Percentiles rank a stretch among this genome's conserved stretches.
Evolutionary conservation across 805 yeast species (phyloP).

Genomic region (Teunomyces pallodes): DNA sequence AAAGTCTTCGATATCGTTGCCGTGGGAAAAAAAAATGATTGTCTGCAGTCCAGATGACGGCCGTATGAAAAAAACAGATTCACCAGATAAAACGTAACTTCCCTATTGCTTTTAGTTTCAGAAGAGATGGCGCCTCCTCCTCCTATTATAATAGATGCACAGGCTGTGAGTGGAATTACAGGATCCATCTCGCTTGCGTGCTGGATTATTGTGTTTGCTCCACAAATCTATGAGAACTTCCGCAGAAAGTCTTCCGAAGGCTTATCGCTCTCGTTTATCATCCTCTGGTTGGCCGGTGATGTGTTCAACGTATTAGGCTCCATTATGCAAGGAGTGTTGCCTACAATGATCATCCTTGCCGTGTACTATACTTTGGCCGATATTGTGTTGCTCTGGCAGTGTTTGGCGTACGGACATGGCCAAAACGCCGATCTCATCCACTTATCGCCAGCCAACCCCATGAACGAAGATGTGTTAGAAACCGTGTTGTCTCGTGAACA

Average conservation of each 20-base stretch:
- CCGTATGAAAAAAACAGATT: neutral
- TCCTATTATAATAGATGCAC: conserved; percentile 63
- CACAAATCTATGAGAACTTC: conserved; percentile 92
- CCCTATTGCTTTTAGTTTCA: conserved; percentile 3
- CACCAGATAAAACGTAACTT: neutral
- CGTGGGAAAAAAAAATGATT: neutral
- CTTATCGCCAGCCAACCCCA: conserved; percentile 85
- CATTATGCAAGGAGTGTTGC: conserved; percentile 81
- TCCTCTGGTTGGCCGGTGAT: conserved; percentile 92
- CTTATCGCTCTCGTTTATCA: conserved; percentile 77
- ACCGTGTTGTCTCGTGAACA: conserved; percentile 50
- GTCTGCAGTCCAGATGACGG: neutral
- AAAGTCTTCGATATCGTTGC: neutral
- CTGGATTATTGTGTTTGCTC: conserved; percentile 97
- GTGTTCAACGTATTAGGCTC: conserved; percentile 92
- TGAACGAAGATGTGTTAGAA: conserved; percentile 66
- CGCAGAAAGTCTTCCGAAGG: conserved; percentile 86
- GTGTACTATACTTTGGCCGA: conserved; percentile 92
- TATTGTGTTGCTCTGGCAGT: conserved; percentile 77
- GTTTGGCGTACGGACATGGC: conserved; percentile 72
- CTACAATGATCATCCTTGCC: conserved; percentile 92
- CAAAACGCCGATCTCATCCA: conserved; percentile 67
- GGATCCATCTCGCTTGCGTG: conserved; percentile 92
- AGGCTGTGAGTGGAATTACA: conserved; percentile 74
- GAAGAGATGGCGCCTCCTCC: conserved; percentile 54